A percentile compares a stretch with the other conserved stretches of the same genome.
phyloP scores from a whole-genome alignment of 2,329 filamentous ascomycete species.

The Hypoxylon sp. region DNA sequence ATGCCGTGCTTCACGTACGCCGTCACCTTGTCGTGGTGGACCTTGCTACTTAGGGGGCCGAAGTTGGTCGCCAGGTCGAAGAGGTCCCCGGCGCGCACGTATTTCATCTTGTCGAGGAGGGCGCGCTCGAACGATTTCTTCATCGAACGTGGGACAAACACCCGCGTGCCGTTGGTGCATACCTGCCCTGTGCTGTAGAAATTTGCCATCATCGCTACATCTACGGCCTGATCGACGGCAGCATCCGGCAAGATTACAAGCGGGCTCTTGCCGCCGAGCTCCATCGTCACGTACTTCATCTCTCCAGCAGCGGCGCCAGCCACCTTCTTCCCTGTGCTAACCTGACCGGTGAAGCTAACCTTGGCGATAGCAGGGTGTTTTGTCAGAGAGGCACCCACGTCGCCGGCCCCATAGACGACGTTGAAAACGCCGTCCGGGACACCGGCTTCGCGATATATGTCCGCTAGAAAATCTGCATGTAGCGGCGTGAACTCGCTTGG shows the following conservation, averaged over 20 bases:
- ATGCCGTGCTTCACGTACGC: constrained; percentile 79
- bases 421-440: constrained; percentile 86
- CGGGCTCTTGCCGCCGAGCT: constrained; percentile 87
- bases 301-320: constrained; percentile 75
- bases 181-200: constrained; percentile 93
- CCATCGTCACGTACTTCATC: constrained; percentile 94
- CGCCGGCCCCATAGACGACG: constrained; percentile 81
- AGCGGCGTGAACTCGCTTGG: constrained; percentile 86
- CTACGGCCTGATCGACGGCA: constrained; percentile 79
- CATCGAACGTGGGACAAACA: constrained; percentile 76
- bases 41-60: constrained; percentile 78
- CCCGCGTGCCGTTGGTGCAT: constrained; percentile 90
- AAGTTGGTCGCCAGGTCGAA: constrained; percentile 80
- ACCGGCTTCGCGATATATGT: constrained; percentile 80
- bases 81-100: constrained; percentile 75
- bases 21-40: constrained; percentile 80
- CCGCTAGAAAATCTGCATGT: constrained; percentile 78
- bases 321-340: constrained; percentile 83
- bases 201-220: constrained; percentile 92
- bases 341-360: constrained; percentile 89
- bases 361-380: constrained; percentile 78
- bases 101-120: constrained; percentile 73
- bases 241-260: constrained; percentile 82
- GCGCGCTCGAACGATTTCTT: constrained; percentile 72
- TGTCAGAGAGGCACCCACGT: constrained; percentile 78